phyloP scores from a whole-genome alignment of 163 green algal species.

The Volvox carteri region DNA sequence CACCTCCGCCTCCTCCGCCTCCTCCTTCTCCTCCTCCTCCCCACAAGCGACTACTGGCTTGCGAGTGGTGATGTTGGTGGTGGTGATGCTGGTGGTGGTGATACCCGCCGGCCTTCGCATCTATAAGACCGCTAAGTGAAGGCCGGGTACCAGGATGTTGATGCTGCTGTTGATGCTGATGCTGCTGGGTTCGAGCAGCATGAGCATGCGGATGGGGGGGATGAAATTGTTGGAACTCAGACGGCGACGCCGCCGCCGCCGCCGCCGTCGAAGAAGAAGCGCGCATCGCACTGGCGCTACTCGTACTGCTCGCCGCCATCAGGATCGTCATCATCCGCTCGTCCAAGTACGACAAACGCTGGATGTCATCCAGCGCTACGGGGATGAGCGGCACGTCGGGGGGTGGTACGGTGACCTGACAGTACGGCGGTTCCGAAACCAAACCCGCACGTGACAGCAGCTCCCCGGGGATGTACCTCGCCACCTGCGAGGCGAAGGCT shows the following conservation, averaged over 20 bases:
- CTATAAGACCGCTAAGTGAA: too few relatives aligned
- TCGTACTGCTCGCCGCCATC: constrained; percentile 3
- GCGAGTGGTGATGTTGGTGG: constrained; percentile 4
- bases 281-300: too few relatives aligned
- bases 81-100: constrained; percentile 30
- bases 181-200: too few relatives aligned
- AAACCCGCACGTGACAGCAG: constrained; percentile 84
- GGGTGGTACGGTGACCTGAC: constrained; percentile 68
- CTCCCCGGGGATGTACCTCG: constrained; percentile 75
- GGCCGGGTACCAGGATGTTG: too few relatives aligned
- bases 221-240: not conserved
- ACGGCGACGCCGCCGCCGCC: not conserved
- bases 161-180: constrained; percentile 9
- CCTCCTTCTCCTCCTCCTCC: too few relatives aligned
- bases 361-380: constrained; percentile 75
- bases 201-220: too few relatives aligned
- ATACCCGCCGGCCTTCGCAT: too few relatives aligned
- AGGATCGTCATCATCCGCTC: constrained; percentile 11
- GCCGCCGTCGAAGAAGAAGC: too few relatives aligned
- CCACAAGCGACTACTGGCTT: not conserved
- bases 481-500: constrained; percentile 70
- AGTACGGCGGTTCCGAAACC: constrained; percentile 78
- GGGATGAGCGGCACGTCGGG: constrained; percentile 64
- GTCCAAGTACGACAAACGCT: constrained; percentile 62
- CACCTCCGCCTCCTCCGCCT: too few relatives aligned